These are phyloP conservation scores for Tylopilus sp. DNA, from an alignment of 768 basidiomycete species.

Conservation along the genomic window DNA sequence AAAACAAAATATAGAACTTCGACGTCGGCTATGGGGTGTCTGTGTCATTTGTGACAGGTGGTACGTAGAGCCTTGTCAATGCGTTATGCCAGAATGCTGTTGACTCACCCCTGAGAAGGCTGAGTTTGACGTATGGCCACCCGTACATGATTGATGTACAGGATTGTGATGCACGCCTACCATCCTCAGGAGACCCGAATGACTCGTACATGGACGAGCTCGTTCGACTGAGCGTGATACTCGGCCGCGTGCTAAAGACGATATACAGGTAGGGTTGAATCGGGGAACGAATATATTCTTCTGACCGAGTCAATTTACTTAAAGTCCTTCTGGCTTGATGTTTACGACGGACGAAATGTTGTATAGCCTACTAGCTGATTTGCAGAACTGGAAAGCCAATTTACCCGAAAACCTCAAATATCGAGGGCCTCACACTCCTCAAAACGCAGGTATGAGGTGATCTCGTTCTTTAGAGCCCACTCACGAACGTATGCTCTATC, in stretches of 20 bases:
- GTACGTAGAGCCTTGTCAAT: slow-evolving; percentile 46
- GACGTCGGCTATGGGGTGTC: slow-evolving; percentile 89
- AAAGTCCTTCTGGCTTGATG: slow-evolving; percentile 82
- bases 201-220: slow-evolving; percentile 88
- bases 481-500: slow-evolving; percentile 1
- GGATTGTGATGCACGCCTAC: slow-evolving; percentile 93
- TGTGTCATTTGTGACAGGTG: slow-evolving; percentile 96
- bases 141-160: slow-evolving; percentile 96
- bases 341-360: slow-evolving; percentile 82
- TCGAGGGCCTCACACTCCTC: slow-evolving; percentile 62
- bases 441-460: slow-evolving; percentile 52
- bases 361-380: slow-evolving; percentile 55
- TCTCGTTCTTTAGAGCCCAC: background rate
- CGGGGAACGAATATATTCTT: background rate
- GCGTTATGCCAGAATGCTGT: background rate
- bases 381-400: slow-evolving; percentile 73
- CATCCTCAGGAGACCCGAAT: slow-evolving; percentile 78
- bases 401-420: slow-evolving; percentile 80
- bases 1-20: slow-evolving; percentile 78
- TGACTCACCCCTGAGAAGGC: slow-evolving; percentile 43
- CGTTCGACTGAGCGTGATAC: slow-evolving; percentile 84
- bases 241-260: slow-evolving; percentile 88
- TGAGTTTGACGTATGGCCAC: slow-evolving; percentile 85
- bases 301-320: slow-evolving; percentile 4
- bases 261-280: slow-evolving; percentile 70